Evolutionary conservation across 2,329 filamentous ascomycete genomes (phyloP).

Genomic region (Fusarium begoniae): DNA sequence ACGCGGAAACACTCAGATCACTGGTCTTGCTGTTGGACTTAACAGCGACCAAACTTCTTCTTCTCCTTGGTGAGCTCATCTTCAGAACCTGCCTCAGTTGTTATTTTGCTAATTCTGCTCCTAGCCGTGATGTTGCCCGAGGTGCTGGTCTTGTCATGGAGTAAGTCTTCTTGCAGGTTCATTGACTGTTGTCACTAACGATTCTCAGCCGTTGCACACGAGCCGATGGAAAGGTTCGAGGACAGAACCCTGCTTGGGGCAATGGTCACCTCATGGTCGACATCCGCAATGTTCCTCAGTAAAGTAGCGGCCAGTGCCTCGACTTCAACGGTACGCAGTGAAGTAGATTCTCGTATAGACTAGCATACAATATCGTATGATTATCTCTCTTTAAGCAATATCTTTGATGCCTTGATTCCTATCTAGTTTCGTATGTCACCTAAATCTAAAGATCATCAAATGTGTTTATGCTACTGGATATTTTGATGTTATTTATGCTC

Average conservation of each 20-base stretch:
- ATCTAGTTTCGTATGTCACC: rapidly evolving
- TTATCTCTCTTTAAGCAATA: background rate
- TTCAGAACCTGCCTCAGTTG: rapidly evolving
- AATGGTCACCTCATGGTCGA: slow-evolving; percentile 16
- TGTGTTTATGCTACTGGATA: rapidly evolving
- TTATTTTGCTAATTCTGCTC: background rate
- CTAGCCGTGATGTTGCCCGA: slow-evolving; percentile 15
- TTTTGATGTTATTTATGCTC: background rate
- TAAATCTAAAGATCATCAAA: rapidly evolving
- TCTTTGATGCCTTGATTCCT: rapidly evolving
- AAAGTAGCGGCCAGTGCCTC: background rate
- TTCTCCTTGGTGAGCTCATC: background rate
- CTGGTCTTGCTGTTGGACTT: background rate
- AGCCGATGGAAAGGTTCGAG: slow-evolving; percentile 14
- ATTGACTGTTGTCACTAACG: rapidly evolving
- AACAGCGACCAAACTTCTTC: background rate
- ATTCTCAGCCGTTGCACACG: background rate
- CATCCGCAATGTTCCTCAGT: slow-evolving; percentile 1
- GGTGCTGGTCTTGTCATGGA: slow-evolving; percentile 17
- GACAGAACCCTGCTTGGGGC: slow-evolving; percentile 16
- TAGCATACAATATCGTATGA: background rate
- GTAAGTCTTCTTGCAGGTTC: background rate
- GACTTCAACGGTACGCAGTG: background rate
- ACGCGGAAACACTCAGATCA: slow-evolving; percentile 23
- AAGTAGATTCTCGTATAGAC: background rate